phyloP scores from a whole-genome alignment of 345 rosid genomes.

The Linum trigynum region DNA sequence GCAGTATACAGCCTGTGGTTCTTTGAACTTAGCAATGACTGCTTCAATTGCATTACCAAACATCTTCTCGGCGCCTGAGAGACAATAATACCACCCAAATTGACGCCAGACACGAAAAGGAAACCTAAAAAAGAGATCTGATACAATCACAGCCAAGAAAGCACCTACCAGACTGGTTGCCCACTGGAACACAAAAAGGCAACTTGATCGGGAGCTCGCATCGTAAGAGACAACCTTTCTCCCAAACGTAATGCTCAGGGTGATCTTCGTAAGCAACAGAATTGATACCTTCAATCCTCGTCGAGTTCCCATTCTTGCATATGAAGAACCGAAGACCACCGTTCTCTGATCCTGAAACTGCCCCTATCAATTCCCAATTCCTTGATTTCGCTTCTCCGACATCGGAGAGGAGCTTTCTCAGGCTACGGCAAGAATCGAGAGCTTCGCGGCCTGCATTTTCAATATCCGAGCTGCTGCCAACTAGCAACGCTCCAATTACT shows the following conservation, averaged over 20 bases:
- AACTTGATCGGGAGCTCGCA: constrained; percentile 63
- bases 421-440: constrained; percentile 37
- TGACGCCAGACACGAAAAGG: not conserved
- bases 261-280: constrained; percentile 51
- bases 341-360: constrained; percentile 36
- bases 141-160: not conserved
- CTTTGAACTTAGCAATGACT: constrained; percentile 51
- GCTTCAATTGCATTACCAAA: constrained; percentile 40
- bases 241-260: constrained; percentile 66
- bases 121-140: not conserved
- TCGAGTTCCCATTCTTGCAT: constrained; percentile 30
- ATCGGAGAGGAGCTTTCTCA: constrained; percentile 40
- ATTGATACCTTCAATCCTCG: constrained; percentile 34
- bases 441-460: constrained; percentile 46
- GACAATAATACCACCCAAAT: constrained; percentile 12
- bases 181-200: constrained; percentile 51
- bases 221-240: constrained; percentile 69
- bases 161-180: constrained; percentile 43
- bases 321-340: constrained; percentile 46
- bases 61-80: constrained; percentile 42
- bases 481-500: constrained; percentile 55
- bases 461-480: constrained; percentile 31
- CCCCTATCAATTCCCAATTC: constrained; percentile 44
- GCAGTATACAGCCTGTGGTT: constrained; percentile 40
- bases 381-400: constrained; percentile 21